Evolutionary conservation across 2,329 filamentous ascomycete genomes (phyloP).

Genomic region (Samsoniella hepiali): DNA sequence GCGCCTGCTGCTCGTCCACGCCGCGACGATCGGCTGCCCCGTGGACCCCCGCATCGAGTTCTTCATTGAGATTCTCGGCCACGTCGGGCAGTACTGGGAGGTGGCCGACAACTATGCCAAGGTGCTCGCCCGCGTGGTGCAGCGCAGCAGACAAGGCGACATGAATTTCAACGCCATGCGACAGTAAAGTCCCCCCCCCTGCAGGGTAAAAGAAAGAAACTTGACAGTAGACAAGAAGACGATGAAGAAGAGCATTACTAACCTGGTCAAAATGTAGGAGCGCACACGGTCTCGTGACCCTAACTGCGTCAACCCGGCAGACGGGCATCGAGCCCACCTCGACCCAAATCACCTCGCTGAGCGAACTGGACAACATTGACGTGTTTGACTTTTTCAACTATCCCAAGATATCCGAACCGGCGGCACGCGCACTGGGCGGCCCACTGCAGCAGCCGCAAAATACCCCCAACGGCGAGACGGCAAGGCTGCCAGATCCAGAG

Average conservation of each 20-base stretch:
- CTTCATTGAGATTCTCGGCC: constrained; percentile 40
- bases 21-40: constrained; percentile 35
- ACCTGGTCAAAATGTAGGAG: constrained; percentile 27
- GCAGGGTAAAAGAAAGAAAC: too few relatives aligned
- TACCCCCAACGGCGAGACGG: constrained; percentile 23
- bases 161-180: constrained; percentile 40
- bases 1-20: constrained; percentile 39
- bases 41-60: constrained; percentile 42
- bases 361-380: constrained; percentile 43
- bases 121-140: constrained; percentile 39
- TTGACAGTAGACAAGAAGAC: too few relatives aligned
- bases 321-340: constrained; percentile 39
- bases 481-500: constrained; percentile 30
- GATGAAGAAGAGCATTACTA: neutral
- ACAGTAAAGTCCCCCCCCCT: constrained; percentile 27
- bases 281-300: constrained; percentile 37
- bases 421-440: constrained; percentile 20
- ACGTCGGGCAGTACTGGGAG: constrained; percentile 44
- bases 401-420: constrained; percentile 31
- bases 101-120: constrained; percentile 42
- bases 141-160: constrained; percentile 34
- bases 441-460: constrained; percentile 26
- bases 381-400: constrained; percentile 47
- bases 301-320: constrained; percentile 35
- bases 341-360: constrained; percentile 37